These are phyloP conservation scores for Cryoendolithus antarcticus DNA, from an alignment of 2,329 filamentous ascomycete species.

Conservation along the genomic window DNA sequence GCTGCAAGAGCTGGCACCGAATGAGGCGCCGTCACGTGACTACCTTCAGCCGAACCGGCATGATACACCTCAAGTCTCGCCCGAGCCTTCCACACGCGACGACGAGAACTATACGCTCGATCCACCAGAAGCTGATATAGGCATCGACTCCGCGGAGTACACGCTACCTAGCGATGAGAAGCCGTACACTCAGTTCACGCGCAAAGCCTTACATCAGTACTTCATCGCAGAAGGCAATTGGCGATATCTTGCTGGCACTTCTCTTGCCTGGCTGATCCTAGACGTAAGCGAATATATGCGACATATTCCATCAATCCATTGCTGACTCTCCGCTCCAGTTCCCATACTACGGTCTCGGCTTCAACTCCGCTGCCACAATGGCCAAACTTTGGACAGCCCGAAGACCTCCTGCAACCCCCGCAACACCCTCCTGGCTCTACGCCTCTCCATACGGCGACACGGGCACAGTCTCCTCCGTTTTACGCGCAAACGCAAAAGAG, in stretches of 20 bases:
- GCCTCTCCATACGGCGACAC: conserved; percentile 3
- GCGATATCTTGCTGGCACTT: conserved; percentile 11
- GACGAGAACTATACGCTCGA: conserved; percentile 9
- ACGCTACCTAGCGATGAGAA: neutral
- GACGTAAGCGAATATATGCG: conserved; percentile 2
- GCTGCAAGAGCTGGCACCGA: neutral
- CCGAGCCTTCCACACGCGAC: conserved; percentile 1
- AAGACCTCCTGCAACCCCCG: conserved; percentile 1
- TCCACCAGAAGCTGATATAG: conserved; percentile 1
- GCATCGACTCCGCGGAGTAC: neutral
- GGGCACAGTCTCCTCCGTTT: conserved; percentile 4
- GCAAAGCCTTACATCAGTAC: conserved; percentile 8
- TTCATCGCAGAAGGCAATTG: conserved; percentile 13
- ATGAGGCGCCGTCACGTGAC: neutral
- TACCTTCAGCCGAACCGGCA: neutral
- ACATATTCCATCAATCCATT: too few relatives aligned
- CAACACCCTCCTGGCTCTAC: conserved; percentile 9
- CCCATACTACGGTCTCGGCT: conserved; percentile 8
- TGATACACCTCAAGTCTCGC: conserved; percentile 1
- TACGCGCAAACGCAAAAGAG: conserved; percentile 8
- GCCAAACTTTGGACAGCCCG: conserved; percentile 9
- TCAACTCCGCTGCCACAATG: conserved; percentile 10
- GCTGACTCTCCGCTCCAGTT: neutral
- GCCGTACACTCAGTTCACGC: conserved; percentile 8
- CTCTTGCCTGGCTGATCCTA: conserved; percentile 11